Conservation (phyloP, 2,329 filamentous ascomycete genomes). For the Lasiodiplodia gonubiensis region DNA sequence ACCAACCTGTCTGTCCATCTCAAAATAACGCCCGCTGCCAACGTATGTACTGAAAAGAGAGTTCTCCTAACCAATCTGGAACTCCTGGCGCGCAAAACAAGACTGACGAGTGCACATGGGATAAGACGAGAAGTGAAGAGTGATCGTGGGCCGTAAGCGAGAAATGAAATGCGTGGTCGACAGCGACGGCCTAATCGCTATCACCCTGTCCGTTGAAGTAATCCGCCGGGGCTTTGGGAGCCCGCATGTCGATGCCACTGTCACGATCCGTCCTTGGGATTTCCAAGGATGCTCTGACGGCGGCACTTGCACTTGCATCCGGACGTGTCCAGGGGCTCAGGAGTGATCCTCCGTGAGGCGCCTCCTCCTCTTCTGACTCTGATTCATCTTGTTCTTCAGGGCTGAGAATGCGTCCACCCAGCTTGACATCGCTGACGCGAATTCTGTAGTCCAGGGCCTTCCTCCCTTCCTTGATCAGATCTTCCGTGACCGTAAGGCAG, state of each 20-base stretch:
- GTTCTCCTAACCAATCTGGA: slow-evolving; percentile 3
- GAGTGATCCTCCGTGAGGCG: slow-evolving; percentile 38
- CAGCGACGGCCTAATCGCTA: slow-evolving; percentile 16
- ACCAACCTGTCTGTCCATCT: slow-evolving; percentile 24
- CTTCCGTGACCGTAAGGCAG: slow-evolving; percentile 88
- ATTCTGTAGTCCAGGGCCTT: slow-evolving; percentile 87
- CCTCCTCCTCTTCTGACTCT: slow-evolving; percentile 43
- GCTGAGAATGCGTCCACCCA: slow-evolving; percentile 79
- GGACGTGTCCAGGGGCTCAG: slow-evolving; percentile 46
- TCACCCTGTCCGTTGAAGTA: slow-evolving; percentile 8
- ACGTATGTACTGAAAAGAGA: not conserved
- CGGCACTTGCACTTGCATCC: slow-evolving; percentile 31
- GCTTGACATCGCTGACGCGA: slow-evolving; percentile 75
- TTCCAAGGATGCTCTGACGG: slow-evolving; percentile 28
- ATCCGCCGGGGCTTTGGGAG: slow-evolving; percentile 12
- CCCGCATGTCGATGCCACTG: slow-evolving; percentile 44
- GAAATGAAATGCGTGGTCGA: slow-evolving; percentile 12
- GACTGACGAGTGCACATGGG: slow-evolving; percentile 21
- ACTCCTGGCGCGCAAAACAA: slow-evolving; percentile 22
- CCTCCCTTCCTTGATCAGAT: slow-evolving; percentile 84
- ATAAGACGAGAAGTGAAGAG: slow-evolving; percentile 19
- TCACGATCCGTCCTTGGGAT: slow-evolving; percentile 43
- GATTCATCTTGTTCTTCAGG: slow-evolving; percentile 62
- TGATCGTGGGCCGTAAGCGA: slow-evolving; percentile 17
- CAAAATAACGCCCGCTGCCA: slow-evolving; percentile 24